Base-by-base conservation (phyloP, 169 alveolate genomes). In the Plasmodium knowlesi region DNA sequence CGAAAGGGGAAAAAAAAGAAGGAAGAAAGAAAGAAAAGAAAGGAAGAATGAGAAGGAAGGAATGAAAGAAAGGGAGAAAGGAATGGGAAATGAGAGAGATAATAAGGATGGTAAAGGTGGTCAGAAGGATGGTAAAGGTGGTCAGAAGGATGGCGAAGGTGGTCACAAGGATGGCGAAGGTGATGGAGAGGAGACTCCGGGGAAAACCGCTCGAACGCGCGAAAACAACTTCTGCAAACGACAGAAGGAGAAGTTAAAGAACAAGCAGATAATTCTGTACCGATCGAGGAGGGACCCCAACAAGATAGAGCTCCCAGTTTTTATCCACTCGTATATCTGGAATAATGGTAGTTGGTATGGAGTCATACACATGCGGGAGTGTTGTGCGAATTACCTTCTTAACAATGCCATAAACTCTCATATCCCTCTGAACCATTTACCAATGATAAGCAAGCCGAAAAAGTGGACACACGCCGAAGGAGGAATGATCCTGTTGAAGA, bases 361-460 rank as follows among this genome's bases (percentile, higher is more conserved):
- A 5, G 96, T 95, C 12, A 85, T 96, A 54, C 97, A 95, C 67
- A 96, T 96, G 97, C 82, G 96, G 70, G 97, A 95, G 70, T 92
- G 97, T 79, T 96, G 97, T 90, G 95, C 95, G 86, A 92, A 92
- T 53, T 93, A 93, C 79, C 86, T 96, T 34, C 79, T 96, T n/a
- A 96, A 95, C 85, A 94, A 92, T 19, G 97, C 96, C 1, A 96
- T 96, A 6, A 61, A 93, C 80, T 94, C 97, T 0, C 93, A 95
- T 39, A 83, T 95, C n/a, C 94, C 95, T 2, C 82, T 95, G 74
- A 92, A 95, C 61, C 94, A 95, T 76, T 71, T 96, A 19, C 97
- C 97, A 5, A 96, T 96, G 97, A 95, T 96, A 34, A 93, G 97
- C 83, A 94, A 93, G 43, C 97, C 97, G 3, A 95, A 92, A 82